These are phyloP conservation scores for Coniosporium tulheliwenetii DNA, from an alignment of 2,329 filamentous ascomycete genomes.

Conservation along the genomic window DNA sequence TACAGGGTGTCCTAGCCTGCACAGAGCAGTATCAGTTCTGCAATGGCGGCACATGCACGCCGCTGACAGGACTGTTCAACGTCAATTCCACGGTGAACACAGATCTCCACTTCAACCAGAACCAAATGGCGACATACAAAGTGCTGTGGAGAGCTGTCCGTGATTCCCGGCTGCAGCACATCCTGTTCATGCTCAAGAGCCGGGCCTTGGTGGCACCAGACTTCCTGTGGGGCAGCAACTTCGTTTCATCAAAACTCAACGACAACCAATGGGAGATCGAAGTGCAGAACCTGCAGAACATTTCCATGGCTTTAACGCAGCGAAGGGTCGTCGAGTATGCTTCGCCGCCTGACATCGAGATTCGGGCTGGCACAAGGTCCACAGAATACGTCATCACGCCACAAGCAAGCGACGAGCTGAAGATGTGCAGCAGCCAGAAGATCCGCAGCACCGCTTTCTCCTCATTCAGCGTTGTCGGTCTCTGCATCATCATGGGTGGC, in stretches of 20 bases:
- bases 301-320: background rate
- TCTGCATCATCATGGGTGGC: background rate
- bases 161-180: background rate
- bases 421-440: background rate
- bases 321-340: background rate
- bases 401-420: background rate
- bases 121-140: background rate
- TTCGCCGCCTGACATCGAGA: background rate
- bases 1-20: background rate
- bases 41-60: conserved; percentile 1
- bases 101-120: background rate
- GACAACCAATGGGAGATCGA: conserved; percentile 1
- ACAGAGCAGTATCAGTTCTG: conserved; percentile 2
- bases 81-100: background rate
- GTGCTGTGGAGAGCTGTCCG: background rate
- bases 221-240: background rate
- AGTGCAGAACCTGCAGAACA: background rate
- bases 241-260: background rate
- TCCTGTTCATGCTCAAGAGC: background rate
- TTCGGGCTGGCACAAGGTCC: background rate
- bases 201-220: background rate
- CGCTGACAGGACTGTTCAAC: no score
- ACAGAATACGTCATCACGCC: background rate
- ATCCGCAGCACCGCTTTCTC: background rate
- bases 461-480: background rate